A percentile compares a stretch with the other conserved stretches of the same genome.
Evolutionary conservation across 345 rosid species (phyloP).

Genomic region (Combretum micranthum): DNA sequence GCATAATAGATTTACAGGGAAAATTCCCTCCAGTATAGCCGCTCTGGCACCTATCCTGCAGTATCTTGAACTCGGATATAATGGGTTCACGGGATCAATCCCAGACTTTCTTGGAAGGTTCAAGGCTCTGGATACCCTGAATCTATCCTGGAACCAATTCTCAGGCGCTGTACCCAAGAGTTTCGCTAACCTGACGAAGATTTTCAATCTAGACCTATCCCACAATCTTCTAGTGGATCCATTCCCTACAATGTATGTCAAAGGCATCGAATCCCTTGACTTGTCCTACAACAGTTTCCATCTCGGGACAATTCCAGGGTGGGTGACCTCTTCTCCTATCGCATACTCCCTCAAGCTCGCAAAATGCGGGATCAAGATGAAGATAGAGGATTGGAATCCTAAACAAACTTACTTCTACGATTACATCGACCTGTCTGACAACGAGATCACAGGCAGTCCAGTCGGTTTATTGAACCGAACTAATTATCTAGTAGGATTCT

Average conservation of each 20-base stretch:
- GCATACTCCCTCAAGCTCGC: slow-evolving; percentile 71
- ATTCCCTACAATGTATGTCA: slow-evolving; percentile 61
- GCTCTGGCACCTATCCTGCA: slow-evolving; percentile 36
- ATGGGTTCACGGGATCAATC: slow-evolving; percentile 43
- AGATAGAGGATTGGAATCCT: slow-evolving; percentile 50
- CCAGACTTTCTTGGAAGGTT: slow-evolving; percentile 57
- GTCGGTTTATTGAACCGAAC: slow-evolving; percentile 46
- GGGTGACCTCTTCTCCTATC: slow-evolving; percentile 71
- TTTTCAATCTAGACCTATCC: slow-evolving; percentile 69
- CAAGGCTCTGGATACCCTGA: slow-evolving; percentile 47
- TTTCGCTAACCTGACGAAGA: slow-evolving; percentile 64
- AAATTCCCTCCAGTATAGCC: slow-evolving; percentile 43
- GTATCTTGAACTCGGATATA: slow-evolving; percentile 53
- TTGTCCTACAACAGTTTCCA: slow-evolving; percentile 54
- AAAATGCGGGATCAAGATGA: slow-evolving; percentile 59
- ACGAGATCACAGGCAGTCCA: slow-evolving; percentile 59
- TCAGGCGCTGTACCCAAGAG: slow-evolving; percentile 46
- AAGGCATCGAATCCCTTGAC: slow-evolving; percentile 73
- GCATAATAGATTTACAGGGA: slow-evolving; percentile 46
- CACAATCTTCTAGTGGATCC: slow-evolving; percentile 54
- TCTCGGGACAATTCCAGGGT: slow-evolving; percentile 49
- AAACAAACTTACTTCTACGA: slow-evolving; percentile 62
- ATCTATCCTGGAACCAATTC: slow-evolving; percentile 52
- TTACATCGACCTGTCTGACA: slow-evolving; percentile 57
- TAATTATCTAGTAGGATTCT: slow-evolving; percentile 41